These are phyloP conservation scores for Amesomyces nigricolor DNA, from an alignment of 2,329 filamentous ascomycete species.

Conservation along the genomic window DNA sequence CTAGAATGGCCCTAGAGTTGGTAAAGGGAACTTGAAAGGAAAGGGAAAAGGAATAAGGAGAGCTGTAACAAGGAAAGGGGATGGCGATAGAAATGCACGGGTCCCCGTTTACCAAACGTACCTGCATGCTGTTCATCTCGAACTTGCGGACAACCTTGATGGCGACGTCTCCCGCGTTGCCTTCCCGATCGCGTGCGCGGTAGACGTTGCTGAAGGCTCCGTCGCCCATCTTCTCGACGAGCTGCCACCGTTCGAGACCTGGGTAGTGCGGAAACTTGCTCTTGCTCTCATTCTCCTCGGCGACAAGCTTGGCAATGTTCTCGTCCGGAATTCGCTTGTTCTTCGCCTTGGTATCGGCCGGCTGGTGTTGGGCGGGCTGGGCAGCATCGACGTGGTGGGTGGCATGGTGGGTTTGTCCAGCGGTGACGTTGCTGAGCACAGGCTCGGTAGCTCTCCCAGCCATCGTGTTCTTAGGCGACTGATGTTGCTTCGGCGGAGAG, in stretches of 20 bases:
- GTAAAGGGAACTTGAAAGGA: constrained; percentile 38
- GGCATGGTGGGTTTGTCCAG: constrained; percentile 52
- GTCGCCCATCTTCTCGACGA: constrained; percentile 97
- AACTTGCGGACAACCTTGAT: constrained; percentile 99
- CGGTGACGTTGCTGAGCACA: constrained; percentile 32
- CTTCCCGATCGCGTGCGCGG: constrained; percentile 69
- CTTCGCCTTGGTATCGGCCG: constrained; percentile 37
- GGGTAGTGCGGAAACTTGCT: constrained; percentile 82
- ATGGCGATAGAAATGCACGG: constrained; percentile 17
- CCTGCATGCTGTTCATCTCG: constrained; percentile 98
- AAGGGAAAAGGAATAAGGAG: constrained; percentile 26
- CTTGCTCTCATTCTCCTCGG: constrained; percentile 82
- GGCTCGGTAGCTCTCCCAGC: constrained; percentile 40
- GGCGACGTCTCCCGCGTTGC: constrained; percentile 72
- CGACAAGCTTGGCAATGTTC: constrained; percentile 78
- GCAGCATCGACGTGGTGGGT: constrained; percentile 46
- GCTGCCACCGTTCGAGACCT: constrained; percentile 76
- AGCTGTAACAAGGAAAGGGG: constrained; percentile 29
- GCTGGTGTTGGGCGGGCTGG: constrained; percentile 60
- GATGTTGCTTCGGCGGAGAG: constrained; percentile 48
- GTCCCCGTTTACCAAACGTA: constrained; percentile 49
- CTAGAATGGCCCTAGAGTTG: constrained; percentile 57
- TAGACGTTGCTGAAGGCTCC: constrained; percentile 99
- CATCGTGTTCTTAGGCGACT: constrained; percentile 47
- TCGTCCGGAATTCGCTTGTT: constrained; percentile 51